Conservation (phyloP, 2,329 filamentous ascomycete species). For the Sclerotinia borealis region DNA sequence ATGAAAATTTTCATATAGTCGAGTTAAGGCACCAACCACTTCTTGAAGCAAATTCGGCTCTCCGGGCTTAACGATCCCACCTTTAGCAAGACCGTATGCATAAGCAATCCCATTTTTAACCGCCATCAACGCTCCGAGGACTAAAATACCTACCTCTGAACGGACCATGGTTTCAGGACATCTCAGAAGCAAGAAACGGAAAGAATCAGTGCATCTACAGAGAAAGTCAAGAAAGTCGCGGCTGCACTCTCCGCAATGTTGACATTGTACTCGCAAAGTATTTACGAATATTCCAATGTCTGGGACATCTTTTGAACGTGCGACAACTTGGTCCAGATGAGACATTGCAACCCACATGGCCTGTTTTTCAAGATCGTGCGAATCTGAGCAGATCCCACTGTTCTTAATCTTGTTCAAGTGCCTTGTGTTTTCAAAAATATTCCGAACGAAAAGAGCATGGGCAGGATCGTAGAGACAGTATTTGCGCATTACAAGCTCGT, state of each 20-base stretch:
- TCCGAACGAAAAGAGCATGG: slow-evolving; percentile 61
- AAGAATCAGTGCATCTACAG: slow-evolving; percentile 44
- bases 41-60: slow-evolving; percentile 29
- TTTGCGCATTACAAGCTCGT: slow-evolving; percentile 65
- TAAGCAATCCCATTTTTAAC: slow-evolving; percentile 45
- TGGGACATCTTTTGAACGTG: slow-evolving; percentile 62
- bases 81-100: slow-evolving; percentile 39
- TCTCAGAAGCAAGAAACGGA: slow-evolving; percentile 60
- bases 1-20: slow-evolving; percentile 59
- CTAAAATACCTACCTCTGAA: slow-evolving; percentile 42
- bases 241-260: slow-evolving; percentile 49
- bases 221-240: slow-evolving; percentile 58
- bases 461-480: slow-evolving; percentile 74
- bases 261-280: slow-evolving; percentile 45
- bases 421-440: slow-evolving; percentile 53
- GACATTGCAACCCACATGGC: slow-evolving; percentile 52
- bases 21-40: slow-evolving; percentile 42
- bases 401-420: slow-evolving; percentile 42
- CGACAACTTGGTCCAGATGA: slow-evolving; percentile 70
- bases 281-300: slow-evolving; percentile 53
- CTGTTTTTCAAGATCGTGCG: slow-evolving; percentile 42
- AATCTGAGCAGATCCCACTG: slow-evolving; percentile 42
- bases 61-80: slow-evolving; percentile 28
- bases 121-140: slow-evolving; percentile 47
- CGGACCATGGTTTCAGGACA: slow-evolving; percentile 54